Base-by-base conservation (phyloP, 257 asterid species). In the Nicotiana tomentosiformis region DNA sequence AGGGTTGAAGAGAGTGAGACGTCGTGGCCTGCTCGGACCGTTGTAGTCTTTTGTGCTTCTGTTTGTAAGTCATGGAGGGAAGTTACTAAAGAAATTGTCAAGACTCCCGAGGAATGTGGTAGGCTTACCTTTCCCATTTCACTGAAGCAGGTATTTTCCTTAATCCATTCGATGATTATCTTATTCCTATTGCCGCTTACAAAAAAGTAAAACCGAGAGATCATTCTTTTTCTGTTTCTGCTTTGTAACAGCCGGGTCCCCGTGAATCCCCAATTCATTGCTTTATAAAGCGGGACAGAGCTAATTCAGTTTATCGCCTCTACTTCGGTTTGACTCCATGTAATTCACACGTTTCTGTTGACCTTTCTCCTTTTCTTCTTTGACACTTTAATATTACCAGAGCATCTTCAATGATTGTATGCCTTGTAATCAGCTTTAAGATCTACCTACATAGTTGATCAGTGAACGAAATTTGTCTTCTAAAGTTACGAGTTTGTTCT, bases 251-350 rank as follows among this genome's bases (percentile, higher is more conserved):
- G 99, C 99, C 98, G 35, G 99, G 98, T 57, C 98, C 98, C 15
- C 95, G 99, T 58, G 98, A 94, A 82, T 84, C 88, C 84, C 99
- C 98, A 80, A 91, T 96, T 66, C 98, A 94, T 80, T 96, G 99
- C 89, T 96, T 85, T 87, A 96, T 96, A 84, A 93, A 91, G 87
- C 90, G 99, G 88, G 98, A 96, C 85, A 88, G 97, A 86, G 83
- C 93, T 29, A 88, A 91, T 60, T 94, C 97, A 5, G 87, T 93
- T 30, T 94, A 89, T 87, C 89, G 91, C 77, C 86, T 96, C 82
- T 91, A 90, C 86, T 91, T 91, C 87, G 98, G 99, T 77, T 90
- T 92, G 84, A 89, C 91, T 77, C 99, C 98, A 82, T 93, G 99
- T 95, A 91, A 90, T 98, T 88, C 82, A 67, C 62, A 61, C 39